A percentile compares a stretch with the other conserved stretches of the same genome.
Evolutionary conservation across 345 rosid genomes (phyloP).

Genomic region (Lumnitzera racemosa): DNA sequence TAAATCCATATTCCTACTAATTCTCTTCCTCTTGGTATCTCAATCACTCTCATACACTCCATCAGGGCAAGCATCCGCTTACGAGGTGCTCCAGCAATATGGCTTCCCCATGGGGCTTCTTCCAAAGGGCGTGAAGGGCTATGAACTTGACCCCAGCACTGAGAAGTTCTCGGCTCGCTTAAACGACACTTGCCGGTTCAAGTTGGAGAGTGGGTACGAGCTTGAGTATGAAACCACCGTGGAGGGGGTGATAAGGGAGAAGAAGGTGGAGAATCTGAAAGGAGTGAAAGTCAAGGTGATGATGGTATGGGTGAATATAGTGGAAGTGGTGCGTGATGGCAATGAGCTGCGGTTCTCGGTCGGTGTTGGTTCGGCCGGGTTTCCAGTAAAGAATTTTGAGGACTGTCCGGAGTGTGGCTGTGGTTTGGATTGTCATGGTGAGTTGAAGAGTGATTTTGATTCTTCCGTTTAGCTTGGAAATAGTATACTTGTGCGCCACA

Average conservation of each 20-base stretch:
- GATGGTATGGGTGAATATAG: conserved; percentile 44
- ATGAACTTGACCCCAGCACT: conserved; percentile 41
- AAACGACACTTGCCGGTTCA: conserved; percentile 35
- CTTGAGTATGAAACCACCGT: conserved; percentile 47
- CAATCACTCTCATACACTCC: background rate
- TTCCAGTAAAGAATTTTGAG: conserved; percentile 31
- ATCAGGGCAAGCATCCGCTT: conserved; percentile 22
- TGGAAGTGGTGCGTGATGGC: conserved; percentile 34
- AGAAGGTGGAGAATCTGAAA: conserved; percentile 26
- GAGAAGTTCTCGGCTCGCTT: conserved; percentile 46
- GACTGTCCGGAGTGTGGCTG: conserved; percentile 44
- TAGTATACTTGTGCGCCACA: too few relatives aligned
- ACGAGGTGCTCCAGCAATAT: conserved; percentile 39
- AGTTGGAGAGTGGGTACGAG: conserved; percentile 36
- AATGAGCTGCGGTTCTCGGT: conserved; percentile 46
- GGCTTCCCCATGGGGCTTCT: conserved; percentile 59
- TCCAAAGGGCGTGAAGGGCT: conserved; percentile 46
- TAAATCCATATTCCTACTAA: conserved; percentile 7
- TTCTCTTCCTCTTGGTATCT: too few relatives aligned
- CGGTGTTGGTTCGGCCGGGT: conserved; percentile 55
- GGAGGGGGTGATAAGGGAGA: conserved; percentile 36
- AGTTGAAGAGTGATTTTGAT: background rate
- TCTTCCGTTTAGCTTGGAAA: conserved; percentile 6
- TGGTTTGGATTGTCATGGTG: conserved; percentile 30
- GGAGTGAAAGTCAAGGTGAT: conserved; percentile 53